Evolutionary conservation across 176 grass and related monocot genomes (phyloP), one percentile per base, ranked within the genome.

Genomic region (Poa annua): DNA sequence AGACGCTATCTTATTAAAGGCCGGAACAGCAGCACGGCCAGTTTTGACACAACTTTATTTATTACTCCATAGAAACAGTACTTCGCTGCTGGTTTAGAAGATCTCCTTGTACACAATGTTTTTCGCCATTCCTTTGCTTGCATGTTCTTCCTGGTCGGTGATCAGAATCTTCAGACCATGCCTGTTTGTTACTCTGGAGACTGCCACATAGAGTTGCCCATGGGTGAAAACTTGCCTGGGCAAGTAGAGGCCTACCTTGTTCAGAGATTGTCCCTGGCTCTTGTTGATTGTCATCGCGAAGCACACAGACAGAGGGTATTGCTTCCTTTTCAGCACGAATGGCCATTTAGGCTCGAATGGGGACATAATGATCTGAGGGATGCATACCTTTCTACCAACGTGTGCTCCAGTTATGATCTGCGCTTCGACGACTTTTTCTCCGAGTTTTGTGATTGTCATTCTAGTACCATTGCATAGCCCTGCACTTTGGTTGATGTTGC

Each of bases 81-180:
- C 45, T 50, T 33, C 24, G 41, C 50, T 36, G 17, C 74, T 56
- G 36, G 34, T 15, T 36, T 11, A 60, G 56, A 78, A 62, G 36
- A 78, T 78, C 76, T 60, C 76, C 38, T 78, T 63, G 39, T 78
- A 78, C 48, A 55, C 33, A 7, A 74, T 77, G 75, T 75, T 66
- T 51, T 85, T 78, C 45, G 35, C 57, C 53, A 45, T 47, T 6
- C 56, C 76, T 78, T 25, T 42, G n/a, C 22, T 57, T 63, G 76
- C 12, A 0, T 5, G 36, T 26, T 63, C 76, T 63, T 63, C 39
- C 1, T 47, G 4, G 38, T 12, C 56, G 38, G 75, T 1, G 7
- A 78, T 78, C 8, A 78, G 39, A 38, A 78, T 63, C 76, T 78
- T 63, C 38, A 78, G 56, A 21, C 76, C 56, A 47, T 78, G 7